Evolutionary conservation across 108 stramenopile species (phyloP).

Genomic region (Nitzschia putrida): DNA sequence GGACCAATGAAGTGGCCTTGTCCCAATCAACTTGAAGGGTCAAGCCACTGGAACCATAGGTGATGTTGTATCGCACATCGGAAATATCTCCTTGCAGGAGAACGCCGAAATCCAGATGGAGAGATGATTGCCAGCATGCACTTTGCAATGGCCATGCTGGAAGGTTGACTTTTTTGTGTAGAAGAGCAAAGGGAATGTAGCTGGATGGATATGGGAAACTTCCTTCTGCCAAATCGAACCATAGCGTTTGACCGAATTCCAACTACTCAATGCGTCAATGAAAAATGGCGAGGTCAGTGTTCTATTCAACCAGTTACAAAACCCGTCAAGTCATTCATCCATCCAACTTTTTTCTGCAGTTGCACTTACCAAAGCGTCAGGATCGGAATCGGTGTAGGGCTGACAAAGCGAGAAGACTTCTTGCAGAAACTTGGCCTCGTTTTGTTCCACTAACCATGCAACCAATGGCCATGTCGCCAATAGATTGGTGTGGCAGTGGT

Average conservation of each 20-base stretch:
- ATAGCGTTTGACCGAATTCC: slow-evolving; percentile 26
- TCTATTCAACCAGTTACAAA: too few species aligned
- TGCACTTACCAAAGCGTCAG: slow-evolving; percentile 38
- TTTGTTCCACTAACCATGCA: slow-evolving; percentile 24
- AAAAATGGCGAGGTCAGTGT: background rate
- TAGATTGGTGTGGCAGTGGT: slow-evolving; percentile 49
- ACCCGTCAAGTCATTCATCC: too few species aligned
- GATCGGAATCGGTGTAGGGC: slow-evolving; percentile 31
- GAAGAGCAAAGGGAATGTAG: slow-evolving; percentile 72
- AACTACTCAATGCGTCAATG: background rate
- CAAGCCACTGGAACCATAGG: slow-evolving; percentile 34
- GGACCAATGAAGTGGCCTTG: background rate
- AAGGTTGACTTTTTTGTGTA: slow-evolving; percentile 48
- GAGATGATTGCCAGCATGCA: slow-evolving; percentile 51
- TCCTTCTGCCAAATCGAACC: slow-evolving; percentile 76
- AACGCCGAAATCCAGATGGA: slow-evolving; percentile 46
- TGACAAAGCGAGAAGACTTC: slow-evolving; percentile 51
- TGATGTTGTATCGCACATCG: slow-evolving; percentile 46
- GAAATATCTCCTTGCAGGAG: slow-evolving; percentile 33
- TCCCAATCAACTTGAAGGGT: slow-evolving; percentile 61
- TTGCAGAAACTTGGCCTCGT: slow-evolving; percentile 24
- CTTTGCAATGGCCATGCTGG: slow-evolving; percentile 73
- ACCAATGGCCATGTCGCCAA: slow-evolving; percentile 55
- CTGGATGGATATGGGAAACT: slow-evolving; percentile 66
- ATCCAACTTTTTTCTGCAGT: background rate